These are phyloP conservation scores for Rhizopus stolonifer DNA, from an alignment of 371 early-diverging fungal species.

Conservation along the genomic window DNA sequence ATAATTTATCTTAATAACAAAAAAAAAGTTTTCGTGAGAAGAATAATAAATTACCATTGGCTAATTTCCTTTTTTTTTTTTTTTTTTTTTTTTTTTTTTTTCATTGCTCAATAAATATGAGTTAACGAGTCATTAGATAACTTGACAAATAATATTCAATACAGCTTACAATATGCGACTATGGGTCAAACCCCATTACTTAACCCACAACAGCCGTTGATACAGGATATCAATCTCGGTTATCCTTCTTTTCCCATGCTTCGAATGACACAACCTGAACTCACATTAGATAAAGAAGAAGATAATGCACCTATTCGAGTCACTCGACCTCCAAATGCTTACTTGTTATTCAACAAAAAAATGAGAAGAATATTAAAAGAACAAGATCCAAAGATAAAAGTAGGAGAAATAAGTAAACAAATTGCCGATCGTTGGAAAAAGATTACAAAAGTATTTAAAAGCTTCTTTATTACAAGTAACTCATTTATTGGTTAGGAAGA, in stretches of 20 bases:
- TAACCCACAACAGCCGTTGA: background rate
- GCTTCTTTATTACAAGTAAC: no score
- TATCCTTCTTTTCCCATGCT: slow-evolving; percentile 33
- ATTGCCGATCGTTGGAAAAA: slow-evolving; percentile 61
- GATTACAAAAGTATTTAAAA: slow-evolving; percentile 33
- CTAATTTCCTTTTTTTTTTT: no score
- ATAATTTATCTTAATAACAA: no score
- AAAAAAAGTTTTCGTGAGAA: no score
- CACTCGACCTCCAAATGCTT: slow-evolving; percentile 70
- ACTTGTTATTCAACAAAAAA: slow-evolving; percentile 64
- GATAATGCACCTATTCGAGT: slow-evolving; percentile 37
- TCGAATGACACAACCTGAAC: slow-evolving; percentile 21
- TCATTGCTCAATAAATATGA: no score
- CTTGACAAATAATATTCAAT: slow-evolving; percentile 21
- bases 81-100: no score
- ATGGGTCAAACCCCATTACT: slow-evolving; percentile 21
- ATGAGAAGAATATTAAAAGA: slow-evolving; percentile 62
- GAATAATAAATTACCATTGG: no score
- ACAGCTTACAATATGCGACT: slow-evolving; percentile 21
- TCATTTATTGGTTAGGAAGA: no score
- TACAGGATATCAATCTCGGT: slow-evolving; percentile 3
- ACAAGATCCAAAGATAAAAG: slow-evolving; percentile 64
- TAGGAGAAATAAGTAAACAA: slow-evolving; percentile 64
- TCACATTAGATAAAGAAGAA: slow-evolving; percentile 12
- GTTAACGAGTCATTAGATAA: slow-evolving; percentile 23